Conservation (phyloP, 202 grass and related monocot species). For the Thinopyrum obtusiflorum region DNA sequence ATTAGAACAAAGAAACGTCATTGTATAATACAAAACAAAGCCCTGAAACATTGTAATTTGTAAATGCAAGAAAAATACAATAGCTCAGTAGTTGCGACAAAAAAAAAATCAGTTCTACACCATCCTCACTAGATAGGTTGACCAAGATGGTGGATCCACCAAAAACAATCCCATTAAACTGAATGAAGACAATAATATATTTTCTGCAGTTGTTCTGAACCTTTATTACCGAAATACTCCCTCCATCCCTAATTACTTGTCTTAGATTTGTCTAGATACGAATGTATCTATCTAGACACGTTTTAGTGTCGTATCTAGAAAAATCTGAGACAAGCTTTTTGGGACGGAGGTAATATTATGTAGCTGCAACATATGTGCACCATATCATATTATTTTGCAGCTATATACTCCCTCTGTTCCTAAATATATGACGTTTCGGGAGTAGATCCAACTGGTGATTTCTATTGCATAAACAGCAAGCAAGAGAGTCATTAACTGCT, state of each 20-base stretch:
- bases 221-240: not conserved
- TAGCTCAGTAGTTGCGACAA: not conserved
- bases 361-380: not conserved
- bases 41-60: not conserved
- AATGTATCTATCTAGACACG: too few species aligned
- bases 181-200: not conserved
- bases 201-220: not conserved
- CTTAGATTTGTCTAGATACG: too few species aligned
- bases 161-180: not conserved
- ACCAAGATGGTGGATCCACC: not conserved
- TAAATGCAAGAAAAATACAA: conserved; percentile 16
- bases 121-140: not conserved
- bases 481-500: not conserved
- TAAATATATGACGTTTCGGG: too few species aligned
- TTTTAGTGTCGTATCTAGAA: too few species aligned
- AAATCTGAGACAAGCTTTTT: too few species aligned
- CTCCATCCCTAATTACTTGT: too few species aligned
- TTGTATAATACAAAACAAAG: conserved; percentile 13
- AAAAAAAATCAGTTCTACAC: not conserved
- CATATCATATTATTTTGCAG: not conserved
- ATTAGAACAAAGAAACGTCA: conserved; percentile 12
- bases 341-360: not conserved
- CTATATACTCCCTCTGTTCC: not conserved
- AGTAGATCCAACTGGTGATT: not conserved
- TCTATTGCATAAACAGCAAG: not conserved